Conservation (phyloP, 495 filamentous ascomycete genomes). For the Penicillium verhagenii region DNA sequence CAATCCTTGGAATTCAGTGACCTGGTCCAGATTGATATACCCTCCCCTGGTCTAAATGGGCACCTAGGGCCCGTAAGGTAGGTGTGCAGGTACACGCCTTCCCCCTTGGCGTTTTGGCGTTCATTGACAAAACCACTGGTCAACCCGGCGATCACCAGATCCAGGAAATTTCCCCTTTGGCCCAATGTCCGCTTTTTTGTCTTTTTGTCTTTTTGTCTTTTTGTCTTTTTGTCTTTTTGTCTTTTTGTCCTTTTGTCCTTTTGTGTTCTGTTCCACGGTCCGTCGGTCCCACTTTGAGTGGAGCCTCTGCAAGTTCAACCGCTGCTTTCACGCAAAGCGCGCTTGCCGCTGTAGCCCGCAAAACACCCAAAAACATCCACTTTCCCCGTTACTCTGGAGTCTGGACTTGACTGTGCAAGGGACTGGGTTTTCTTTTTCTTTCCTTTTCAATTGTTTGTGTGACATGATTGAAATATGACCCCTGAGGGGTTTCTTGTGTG, state of each 20-base stretch:
- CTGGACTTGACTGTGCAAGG: neutral
- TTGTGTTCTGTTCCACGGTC: slow-evolving; percentile 20
- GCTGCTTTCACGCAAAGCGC: slow-evolving; percentile 42
- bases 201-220: neutral
- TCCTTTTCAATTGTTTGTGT: neutral
- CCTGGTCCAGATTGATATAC: neutral
- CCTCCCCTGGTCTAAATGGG: neutral
- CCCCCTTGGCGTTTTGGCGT: slow-evolving; percentile 1
- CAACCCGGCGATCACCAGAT: slow-evolving; percentile 16
- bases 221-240: too few relatives aligned
- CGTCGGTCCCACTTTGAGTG: slow-evolving; percentile 23
- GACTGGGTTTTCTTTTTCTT: neutral
- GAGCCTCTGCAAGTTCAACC: slow-evolving; percentile 42
- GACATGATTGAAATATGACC: neutral
- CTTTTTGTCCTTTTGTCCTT: too few relatives aligned
- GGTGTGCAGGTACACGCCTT: slow-evolving; percentile 12
- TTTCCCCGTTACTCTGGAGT: too few relatives aligned
- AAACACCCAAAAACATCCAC: too few relatives aligned
- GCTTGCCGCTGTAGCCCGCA: slow-evolving; percentile 36
- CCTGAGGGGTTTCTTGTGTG: too few relatives aligned
- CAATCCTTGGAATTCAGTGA: neutral
- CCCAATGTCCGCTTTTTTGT: slow-evolving; percentile 6
- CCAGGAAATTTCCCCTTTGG: slow-evolving; percentile 1
- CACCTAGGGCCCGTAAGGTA: slow-evolving; percentile 8
- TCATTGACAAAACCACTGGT: slow-evolving; percentile 1